These are phyloP conservation scores for Trichoderma harzianum DNA, from an alignment of 2,329 filamentous ascomycete species.

Conservation along the genomic window DNA sequence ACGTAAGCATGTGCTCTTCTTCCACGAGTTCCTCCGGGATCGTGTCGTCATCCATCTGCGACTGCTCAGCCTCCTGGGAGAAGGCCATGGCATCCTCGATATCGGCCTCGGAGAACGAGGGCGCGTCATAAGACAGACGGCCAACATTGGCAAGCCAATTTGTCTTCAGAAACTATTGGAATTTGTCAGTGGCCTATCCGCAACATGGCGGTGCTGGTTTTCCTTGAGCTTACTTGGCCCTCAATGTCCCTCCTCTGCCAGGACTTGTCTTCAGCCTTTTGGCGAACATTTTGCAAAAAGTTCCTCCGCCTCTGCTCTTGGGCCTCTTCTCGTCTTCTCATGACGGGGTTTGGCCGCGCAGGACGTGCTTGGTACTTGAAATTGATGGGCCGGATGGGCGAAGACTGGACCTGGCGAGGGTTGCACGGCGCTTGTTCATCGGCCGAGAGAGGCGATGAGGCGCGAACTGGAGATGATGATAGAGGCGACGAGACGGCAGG, in stretches of 20 bases:
- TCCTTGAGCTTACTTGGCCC: constrained; percentile 40
- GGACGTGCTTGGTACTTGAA: constrained; percentile 54
- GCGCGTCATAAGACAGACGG: constrained; percentile 35
- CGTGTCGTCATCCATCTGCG: constrained; percentile 41
- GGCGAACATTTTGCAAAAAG: constrained; percentile 66
- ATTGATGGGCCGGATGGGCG: constrained; percentile 39
- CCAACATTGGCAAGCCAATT: constrained; percentile 34
- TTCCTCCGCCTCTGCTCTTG: constrained; percentile 63
- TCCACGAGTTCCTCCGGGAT: constrained; percentile 52
- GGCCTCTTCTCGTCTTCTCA: constrained; percentile 57
- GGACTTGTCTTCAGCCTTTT: constrained; percentile 55
- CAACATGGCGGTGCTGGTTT: no score
- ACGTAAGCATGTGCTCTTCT: constrained; percentile 54
- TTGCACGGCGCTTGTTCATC: constrained; percentile 39
- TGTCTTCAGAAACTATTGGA: constrained; percentile 34
- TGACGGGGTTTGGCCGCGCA: constrained; percentile 60
- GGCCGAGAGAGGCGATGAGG: constrained; percentile 46
- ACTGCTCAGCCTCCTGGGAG: constrained; percentile 26
- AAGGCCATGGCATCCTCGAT: constrained; percentile 48
- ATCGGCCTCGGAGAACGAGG: constrained; percentile 46
- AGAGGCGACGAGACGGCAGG: constrained; percentile 54
- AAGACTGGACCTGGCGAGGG: constrained; percentile 45
- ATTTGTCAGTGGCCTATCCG: neutral
- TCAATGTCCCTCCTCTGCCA: constrained; percentile 62
- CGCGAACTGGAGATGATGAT: constrained; percentile 56